Evolutionary conservation across 768 basidiomycete genomes (phyloP).

Genomic region (Chlorophyllum brunneum): DNA sequence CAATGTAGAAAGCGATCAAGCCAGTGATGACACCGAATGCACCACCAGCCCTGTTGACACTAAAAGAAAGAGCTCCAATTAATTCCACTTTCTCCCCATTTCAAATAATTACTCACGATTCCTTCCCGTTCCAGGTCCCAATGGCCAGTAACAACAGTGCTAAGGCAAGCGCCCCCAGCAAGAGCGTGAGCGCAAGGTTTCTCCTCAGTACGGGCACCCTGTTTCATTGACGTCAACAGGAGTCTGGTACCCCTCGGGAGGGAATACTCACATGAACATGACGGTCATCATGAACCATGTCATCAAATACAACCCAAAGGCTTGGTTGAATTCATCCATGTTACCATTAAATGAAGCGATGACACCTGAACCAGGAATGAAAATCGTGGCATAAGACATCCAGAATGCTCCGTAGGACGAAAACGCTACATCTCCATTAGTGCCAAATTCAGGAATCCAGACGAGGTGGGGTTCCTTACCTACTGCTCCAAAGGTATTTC

Average conservation of each 20-base stretch:
- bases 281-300: conserved; percentile 66
- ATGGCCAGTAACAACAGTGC: conserved; percentile 25
- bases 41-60: conserved; percentile 37
- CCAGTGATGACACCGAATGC: conserved; percentile 36
- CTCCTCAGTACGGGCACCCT: conserved; percentile 24
- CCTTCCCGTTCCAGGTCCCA: conserved; percentile 25
- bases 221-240: background rate
- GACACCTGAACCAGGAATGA: conserved; percentile 64
- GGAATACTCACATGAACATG: conserved; percentile 51
- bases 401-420: conserved; percentile 75
- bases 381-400: conserved; percentile 70
- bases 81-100: background rate
- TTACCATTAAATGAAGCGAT: conserved; percentile 39
- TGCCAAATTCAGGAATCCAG: background rate
- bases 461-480: conserved; percentile 35
- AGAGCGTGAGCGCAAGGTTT: conserved; percentile 22
- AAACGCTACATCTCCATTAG: conserved; percentile 43
- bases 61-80: conserved; percentile 13
- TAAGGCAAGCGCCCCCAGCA: conserved; percentile 23
- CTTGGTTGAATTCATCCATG: conserved; percentile 42
- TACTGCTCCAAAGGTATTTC: conserved; percentile 64
- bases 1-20: conserved; percentile 44
- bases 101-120: conserved; percentile 22
- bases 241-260: background rate
- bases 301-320: conserved; percentile 64